Evolutionary conservation across 257 asterid genomes (phyloP).

Genomic region (Solanum corneliomulleri): DNA sequence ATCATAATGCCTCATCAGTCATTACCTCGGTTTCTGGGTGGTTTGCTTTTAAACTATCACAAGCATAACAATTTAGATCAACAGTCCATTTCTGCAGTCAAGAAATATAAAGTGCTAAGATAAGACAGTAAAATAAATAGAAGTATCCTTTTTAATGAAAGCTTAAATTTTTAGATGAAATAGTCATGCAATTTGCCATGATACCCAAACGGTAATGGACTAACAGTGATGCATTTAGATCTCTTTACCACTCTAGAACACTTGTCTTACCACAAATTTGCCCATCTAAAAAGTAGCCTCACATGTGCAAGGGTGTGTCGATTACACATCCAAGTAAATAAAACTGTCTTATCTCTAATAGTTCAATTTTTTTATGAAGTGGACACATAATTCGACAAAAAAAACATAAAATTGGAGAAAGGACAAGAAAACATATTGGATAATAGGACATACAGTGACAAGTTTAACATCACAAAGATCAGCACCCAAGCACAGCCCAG

Average conservation of each 20-base stretch:
- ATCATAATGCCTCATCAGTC: background rate
- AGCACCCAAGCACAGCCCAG: constrained; percentile 81
- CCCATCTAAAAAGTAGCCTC: background rate
- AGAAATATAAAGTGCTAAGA: background rate
- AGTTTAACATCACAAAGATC: constrained; percentile 50
- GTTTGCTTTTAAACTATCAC: constrained; percentile 52
- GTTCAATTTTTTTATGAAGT: background rate
- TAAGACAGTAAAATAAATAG: background rate
- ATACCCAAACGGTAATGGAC: background rate
- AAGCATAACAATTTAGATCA: constrained; percentile 56
- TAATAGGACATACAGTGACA: constrained; percentile 40
- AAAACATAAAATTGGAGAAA: background rate
- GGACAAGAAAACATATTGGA: background rate
- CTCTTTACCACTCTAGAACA: background rate
- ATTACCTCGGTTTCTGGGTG: constrained; percentile 81
- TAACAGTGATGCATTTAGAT: background rate
- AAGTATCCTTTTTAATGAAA: background rate
- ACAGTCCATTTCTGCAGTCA: constrained; percentile 78
- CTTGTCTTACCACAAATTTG: background rate
- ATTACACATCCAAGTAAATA: background rate
- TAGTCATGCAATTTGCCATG: background rate
- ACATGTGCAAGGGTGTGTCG: background rate
- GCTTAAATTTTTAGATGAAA: background rate
- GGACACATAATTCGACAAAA: background rate
- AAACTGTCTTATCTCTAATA: background rate